Conservation (phyloP, 208 protist species). For the Acanthamoeba healyi region DNA sequence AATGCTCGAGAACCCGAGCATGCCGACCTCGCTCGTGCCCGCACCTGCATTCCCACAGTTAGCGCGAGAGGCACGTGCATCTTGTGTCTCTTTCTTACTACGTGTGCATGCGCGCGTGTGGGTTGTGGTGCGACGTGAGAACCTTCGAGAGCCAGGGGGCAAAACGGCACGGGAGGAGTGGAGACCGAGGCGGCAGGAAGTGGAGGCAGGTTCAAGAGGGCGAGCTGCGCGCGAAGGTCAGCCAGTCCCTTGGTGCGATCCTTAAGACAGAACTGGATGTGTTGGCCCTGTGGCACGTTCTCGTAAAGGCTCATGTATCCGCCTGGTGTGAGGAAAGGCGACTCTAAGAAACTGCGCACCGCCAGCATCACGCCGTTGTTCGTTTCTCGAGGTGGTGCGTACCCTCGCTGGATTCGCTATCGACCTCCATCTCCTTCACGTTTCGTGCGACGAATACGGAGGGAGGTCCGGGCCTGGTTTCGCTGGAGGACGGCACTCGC, state of each 20-base stretch:
- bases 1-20: slow-evolving; percentile 19
- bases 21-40: slow-evolving; percentile 30
- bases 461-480: neutral
- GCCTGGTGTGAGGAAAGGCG: too few relatives aligned
- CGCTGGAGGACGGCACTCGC: neutral
- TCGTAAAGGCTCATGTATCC: neutral
- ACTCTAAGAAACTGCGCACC: too few relatives aligned
- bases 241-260: slow-evolving; percentile 25
- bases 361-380: neutral
- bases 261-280: slow-evolving; percentile 29
- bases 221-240: slow-evolving; percentile 1
- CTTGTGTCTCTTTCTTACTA: too few relatives aligned
- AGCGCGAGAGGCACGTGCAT: neutral
- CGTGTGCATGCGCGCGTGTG: neutral
- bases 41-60: neutral
- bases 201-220: neutral
- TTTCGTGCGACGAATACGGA: neutral
- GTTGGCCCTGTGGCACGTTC: neutral
- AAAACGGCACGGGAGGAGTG: neutral
- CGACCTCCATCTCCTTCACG: slow-evolving; percentile 36
- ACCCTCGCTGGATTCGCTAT: neutral
- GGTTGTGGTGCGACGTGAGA: neutral
- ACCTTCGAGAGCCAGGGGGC: neutral
- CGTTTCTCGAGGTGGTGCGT: neutral
- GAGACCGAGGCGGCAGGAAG: neutral